Evolutionary conservation across 352 stramenopile genomes (phyloP).

Genomic region (Phytophthora aleatoria): DNA sequence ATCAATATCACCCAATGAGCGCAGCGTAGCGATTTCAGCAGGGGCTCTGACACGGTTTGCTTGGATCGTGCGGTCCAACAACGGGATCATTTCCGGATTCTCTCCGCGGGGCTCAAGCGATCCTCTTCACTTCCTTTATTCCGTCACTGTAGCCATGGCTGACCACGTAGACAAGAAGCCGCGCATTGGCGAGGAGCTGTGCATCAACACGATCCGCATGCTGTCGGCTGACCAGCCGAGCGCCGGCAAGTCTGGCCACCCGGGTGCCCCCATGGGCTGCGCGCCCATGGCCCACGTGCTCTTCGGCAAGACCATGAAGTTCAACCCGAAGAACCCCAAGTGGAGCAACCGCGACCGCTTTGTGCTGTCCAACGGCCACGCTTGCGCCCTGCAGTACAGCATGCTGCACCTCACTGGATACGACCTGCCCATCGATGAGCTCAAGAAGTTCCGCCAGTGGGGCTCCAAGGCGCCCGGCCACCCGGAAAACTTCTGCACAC

Average conservation of each 20-base stretch:
- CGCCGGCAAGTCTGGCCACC: slow-evolving; percentile 98
- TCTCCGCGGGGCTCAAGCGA: slow-evolving; percentile 42
- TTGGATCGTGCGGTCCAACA: slow-evolving; percentile 30
- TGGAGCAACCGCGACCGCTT: slow-evolving; percentile 98
- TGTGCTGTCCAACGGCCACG: slow-evolving; percentile 99
- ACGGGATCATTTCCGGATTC: slow-evolving; percentile 51
- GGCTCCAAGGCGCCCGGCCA: slow-evolving; percentile 96
- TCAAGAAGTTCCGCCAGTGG: slow-evolving; percentile 97
- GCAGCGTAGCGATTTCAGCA: slow-evolving; percentile 16
- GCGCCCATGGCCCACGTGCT: slow-evolving; percentile 98
- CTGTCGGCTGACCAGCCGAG: slow-evolving; percentile 97
- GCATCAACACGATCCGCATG: slow-evolving; percentile 98
- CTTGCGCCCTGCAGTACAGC: slow-evolving; percentile 98
- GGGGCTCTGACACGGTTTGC: slow-evolving; percentile 16
- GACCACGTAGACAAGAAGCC: slow-evolving; percentile 86
- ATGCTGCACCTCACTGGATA: slow-evolving; percentile 99
- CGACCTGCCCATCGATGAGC: slow-evolving; percentile 95
- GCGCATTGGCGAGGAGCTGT: slow-evolving; percentile 85
- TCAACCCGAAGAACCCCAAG: slow-evolving; percentile 86
- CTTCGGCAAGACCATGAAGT: slow-evolving; percentile 93
- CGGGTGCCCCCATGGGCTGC: slow-evolving; percentile 98
- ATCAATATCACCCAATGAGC: slow-evolving; percentile 4
- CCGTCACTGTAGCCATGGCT: slow-evolving; percentile 47
- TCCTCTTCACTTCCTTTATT: slow-evolving; percentile 7
- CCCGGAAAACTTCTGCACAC: slow-evolving; percentile 97